These are phyloP conservation scores for Gymnopus androsaceus DNA, from an alignment of 1,284 basidiomycete genomes.

Conservation along the genomic window DNA sequence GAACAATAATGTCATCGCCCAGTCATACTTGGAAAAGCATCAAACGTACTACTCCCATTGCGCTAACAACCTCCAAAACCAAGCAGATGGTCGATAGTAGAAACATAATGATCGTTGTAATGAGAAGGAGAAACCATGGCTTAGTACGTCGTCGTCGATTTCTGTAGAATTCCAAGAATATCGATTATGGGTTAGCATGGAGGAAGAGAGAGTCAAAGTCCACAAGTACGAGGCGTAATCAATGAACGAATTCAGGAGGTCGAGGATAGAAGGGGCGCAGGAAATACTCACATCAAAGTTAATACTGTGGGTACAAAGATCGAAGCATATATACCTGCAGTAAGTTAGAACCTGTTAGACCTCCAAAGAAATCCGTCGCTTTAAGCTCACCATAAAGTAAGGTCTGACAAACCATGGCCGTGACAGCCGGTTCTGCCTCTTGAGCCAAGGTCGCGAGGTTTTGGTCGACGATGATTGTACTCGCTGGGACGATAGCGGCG, in stretches of 20 bases:
- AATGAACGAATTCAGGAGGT: no score
- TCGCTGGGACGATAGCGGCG: neutral
- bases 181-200: no score
- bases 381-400: neutral
- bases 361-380: no score
- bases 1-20: neutral
- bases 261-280: no score
- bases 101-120: neutral
- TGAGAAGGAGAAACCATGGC: neutral
- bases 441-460: neutral
- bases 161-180: neutral
- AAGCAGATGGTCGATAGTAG: neutral
- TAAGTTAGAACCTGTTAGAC: neutral
- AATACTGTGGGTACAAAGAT: neutral
- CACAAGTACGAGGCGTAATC: no score
- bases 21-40: no score
- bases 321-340: neutral
- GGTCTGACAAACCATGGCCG: neutral
- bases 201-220: no score
- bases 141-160: neutral
- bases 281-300: neutral
- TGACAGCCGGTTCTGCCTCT: neutral
- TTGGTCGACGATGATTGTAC: slow-evolving; percentile 1
- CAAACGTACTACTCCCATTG: slow-evolving; percentile 1
- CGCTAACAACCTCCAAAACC: neutral